Conservation (phyloP, 1,139 yeast species). For the Trichomonascaceae sp. region DNA sequence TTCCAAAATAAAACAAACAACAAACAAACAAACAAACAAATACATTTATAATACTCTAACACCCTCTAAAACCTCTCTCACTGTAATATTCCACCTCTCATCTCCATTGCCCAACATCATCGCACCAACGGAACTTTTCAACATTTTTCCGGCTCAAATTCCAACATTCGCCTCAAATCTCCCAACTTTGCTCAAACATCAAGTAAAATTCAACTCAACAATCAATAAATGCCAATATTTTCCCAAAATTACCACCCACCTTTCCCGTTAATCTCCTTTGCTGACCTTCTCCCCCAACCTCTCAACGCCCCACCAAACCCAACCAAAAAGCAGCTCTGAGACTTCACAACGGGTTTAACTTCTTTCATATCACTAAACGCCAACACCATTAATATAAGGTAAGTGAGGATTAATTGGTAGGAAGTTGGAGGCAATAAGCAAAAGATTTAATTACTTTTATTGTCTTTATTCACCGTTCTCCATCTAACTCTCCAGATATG, state of each 20-base stretch:
- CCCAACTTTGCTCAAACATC: background rate
- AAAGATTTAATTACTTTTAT: background rate
- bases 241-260: too few relatives aligned
- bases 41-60: too few relatives aligned
- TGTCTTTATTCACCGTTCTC: background rate
- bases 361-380: background rate
- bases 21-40: too few relatives aligned
- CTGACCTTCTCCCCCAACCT: background rate
- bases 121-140: background rate
- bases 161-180: background rate
- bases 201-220: background rate
- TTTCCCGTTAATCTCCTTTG: background rate
- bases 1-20: too few relatives aligned
- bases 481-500: slow-evolving; percentile 40
- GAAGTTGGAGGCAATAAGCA: background rate
- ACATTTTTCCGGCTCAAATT: background rate
- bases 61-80: too few relatives aligned
- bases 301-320: slow-evolving; percentile 1
- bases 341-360: background rate
- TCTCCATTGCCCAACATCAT: background rate
- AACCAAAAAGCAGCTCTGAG: background rate
- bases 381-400: background rate
- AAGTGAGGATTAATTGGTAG: background rate
- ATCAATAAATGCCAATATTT: background rate
- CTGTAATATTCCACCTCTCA: too few relatives aligned